Percentiles rank a stretch among this genome's conserved stretches.
These are phyloP conservation scores for Meira miltonrushii DNA, from an alignment of 1,284 basidiomycete genomes.

Conservation along the genomic window DNA sequence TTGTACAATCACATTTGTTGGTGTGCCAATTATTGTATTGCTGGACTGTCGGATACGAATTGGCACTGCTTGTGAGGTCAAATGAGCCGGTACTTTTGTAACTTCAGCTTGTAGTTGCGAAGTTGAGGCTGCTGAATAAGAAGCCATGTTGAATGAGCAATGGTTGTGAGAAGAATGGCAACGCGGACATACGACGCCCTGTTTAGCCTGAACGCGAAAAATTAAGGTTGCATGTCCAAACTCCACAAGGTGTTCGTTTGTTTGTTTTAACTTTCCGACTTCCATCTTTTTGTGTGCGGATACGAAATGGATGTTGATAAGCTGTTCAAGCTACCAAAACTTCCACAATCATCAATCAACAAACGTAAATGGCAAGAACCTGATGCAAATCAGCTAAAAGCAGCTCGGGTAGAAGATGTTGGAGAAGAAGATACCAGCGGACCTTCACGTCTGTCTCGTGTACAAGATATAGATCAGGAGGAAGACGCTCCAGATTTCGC, in stretches of 20 bases:
- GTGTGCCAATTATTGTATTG: slow-evolving; percentile 5
- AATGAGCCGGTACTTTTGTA: too few species aligned
- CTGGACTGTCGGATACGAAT: not conserved
- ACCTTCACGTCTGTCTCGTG: slow-evolving; percentile 3
- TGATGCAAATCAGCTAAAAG: slow-evolving; percentile 15
- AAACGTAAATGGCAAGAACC: slow-evolving; percentile 45
- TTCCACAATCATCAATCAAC: slow-evolving; percentile 42
- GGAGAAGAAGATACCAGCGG: not conserved
- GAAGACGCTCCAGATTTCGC: slow-evolving; percentile 14
- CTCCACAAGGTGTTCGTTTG: not conserved
- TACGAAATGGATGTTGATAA: not conserved
- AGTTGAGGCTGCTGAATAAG: too few species aligned
- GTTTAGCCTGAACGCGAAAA: too few species aligned
- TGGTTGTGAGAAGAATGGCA: too few species aligned
- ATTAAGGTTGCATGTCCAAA: not conserved
- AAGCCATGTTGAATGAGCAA: too few species aligned
- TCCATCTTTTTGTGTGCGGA: not conserved
- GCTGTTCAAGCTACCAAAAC: slow-evolving; percentile 28
- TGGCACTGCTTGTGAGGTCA: not conserved
- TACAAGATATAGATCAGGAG: slow-evolving; percentile 19
- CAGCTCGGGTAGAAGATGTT: slow-evolving; percentile 15
- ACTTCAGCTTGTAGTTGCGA: too few species aligned
- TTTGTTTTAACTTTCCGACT: not conserved
- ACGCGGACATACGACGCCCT: too few species aligned
- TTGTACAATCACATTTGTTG: slow-evolving; percentile 27